Percentiles rank a stretch among this genome's conserved stretches.
Evolutionary conservation across 768 basidiomycete species (phyloP).

Genomic region (Phanerochaete sordida): DNA sequence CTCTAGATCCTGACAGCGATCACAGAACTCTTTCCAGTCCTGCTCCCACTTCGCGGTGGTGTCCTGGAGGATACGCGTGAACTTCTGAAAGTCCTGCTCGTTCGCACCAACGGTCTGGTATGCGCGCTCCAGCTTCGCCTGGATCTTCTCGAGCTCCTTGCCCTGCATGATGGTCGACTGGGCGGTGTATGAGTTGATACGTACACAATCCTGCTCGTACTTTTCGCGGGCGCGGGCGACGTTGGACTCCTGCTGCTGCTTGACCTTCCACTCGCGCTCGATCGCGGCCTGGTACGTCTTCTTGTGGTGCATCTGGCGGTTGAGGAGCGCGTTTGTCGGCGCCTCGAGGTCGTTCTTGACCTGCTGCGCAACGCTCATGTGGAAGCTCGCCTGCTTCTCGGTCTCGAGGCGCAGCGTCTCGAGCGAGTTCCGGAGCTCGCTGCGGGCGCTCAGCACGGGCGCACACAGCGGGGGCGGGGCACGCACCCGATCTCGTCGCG

Average conservation of each 20-base stretch:
- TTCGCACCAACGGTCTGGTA: conserved; percentile 87
- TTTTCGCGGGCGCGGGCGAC: conserved; percentile 89
- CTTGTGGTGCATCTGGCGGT: conserved; percentile 67
- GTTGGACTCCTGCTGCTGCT: conserved; percentile 81
- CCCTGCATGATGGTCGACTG: conserved; percentile 91
- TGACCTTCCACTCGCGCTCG: conserved; percentile 89
- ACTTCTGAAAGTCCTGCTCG: conserved; percentile 90
- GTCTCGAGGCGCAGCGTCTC: conserved; percentile 82
- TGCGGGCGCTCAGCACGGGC: conserved; percentile 25
- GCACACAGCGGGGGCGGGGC: not conserved
- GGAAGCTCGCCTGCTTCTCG: conserved; percentile 73
- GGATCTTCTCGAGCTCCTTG: conserved; percentile 88
- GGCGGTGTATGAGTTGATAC: conserved; percentile 92
- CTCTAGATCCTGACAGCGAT: conserved; percentile 93
- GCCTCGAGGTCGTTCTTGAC: conserved; percentile 75
- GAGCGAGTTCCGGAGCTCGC: conserved; percentile 77
- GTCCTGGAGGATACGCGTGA: conserved; percentile 73
- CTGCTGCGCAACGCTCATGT: conserved; percentile 70
- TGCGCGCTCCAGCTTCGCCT: conserved; percentile 81
- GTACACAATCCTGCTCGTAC: conserved; percentile 88
- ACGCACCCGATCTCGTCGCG: conserved; percentile 93
- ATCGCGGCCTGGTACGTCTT: conserved; percentile 69
- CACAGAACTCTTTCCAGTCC: conserved; percentile 94
- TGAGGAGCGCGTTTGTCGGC: conserved; percentile 54
- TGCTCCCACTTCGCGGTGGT: conserved; percentile 86